Evolutionary conservation across 2,329 filamentous ascomycete genomes (phyloP).

Genomic region (Neoascochyta sp.): DNA sequence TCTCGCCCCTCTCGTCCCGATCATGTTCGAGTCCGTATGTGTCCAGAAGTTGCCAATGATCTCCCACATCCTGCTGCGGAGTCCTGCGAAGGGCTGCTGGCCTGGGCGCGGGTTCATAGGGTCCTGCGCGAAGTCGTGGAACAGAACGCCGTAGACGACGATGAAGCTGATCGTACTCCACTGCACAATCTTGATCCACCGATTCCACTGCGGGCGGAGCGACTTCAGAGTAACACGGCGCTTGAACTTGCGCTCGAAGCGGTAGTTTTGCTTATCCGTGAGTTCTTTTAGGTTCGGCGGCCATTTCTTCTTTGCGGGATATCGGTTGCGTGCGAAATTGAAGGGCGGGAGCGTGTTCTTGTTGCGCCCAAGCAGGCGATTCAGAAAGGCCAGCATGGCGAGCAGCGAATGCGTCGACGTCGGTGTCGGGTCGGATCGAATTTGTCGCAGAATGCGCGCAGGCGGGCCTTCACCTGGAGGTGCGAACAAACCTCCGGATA

Average conservation of each 20-base stretch:
- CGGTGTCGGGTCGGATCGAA: constrained; percentile 1
- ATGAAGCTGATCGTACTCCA: constrained; percentile 47
- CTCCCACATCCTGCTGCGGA: constrained; percentile 27
- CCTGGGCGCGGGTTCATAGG: constrained; percentile 31
- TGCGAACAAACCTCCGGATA: constrained; percentile 13
- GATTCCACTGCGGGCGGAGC: constrained; percentile 62
- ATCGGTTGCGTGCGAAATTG: constrained; percentile 54
- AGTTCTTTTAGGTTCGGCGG: constrained; percentile 72
- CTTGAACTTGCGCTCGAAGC: constrained; percentile 75
- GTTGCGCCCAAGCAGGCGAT: constrained; percentile 47
- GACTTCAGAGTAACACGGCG: constrained; percentile 61
- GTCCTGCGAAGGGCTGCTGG: constrained; percentile 28
- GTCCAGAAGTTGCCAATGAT: constrained; percentile 27
- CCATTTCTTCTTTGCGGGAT: constrained; percentile 69
- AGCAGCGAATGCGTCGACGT: constrained; percentile 2
- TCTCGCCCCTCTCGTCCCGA: constrained; percentile 8
- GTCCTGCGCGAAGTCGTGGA: constrained; percentile 53
- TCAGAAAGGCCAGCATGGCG: constrained; percentile 41
- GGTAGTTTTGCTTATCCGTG: constrained; percentile 68
- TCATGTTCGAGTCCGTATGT: constrained; percentile 17
- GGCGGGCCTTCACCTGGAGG: constrained; percentile 9
- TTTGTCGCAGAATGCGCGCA: no score
- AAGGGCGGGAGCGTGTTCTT: constrained; percentile 36
- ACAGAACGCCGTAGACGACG: constrained; percentile 56
- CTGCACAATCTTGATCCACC: constrained; percentile 62